Evolutionary conservation across 768 basidiomycete genomes (phyloP).

Genomic region (Lentinula sp.): DNA sequence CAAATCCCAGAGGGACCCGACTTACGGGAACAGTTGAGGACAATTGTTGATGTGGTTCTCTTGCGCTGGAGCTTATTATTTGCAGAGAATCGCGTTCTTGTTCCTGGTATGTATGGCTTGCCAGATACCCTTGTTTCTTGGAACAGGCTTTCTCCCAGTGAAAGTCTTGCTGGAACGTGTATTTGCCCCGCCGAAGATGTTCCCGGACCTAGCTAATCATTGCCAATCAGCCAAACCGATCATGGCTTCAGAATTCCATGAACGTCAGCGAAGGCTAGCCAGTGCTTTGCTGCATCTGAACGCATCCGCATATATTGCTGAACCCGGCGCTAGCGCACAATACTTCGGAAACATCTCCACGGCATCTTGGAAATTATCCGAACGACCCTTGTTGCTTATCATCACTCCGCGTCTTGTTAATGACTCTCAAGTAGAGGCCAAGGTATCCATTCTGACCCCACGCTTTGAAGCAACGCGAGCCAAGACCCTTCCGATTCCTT

Average conservation of each 20-base stretch:
- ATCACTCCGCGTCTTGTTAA: conserved; percentile 36
- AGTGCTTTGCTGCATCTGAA: conserved; percentile 39
- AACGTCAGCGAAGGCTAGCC: conserved; percentile 52
- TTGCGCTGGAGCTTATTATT: neutral
- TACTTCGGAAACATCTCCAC: conserved; percentile 72
- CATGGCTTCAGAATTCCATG: conserved; percentile 33
- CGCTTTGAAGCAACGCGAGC: conserved; percentile 74
- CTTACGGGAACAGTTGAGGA: neutral
- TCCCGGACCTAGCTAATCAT: conserved; percentile 22
- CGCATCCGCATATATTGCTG: conserved; percentile 68
- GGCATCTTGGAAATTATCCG: conserved; percentile 63
- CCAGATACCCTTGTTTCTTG: neutral
- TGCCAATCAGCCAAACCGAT: conserved; percentile 49
- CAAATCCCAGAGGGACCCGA: neutral
- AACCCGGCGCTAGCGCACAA: conserved; percentile 66
- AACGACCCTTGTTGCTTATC: conserved; percentile 71
- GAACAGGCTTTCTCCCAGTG: neutral
- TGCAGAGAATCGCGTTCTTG: neutral
- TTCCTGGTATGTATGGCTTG: neutral
- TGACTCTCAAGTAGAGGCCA: conserved; percentile 20
- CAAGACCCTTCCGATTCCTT: conserved; percentile 48
- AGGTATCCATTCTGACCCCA: conserved; percentile 65
- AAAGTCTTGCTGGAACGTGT: neutral
- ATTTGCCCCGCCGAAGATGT: neutral
- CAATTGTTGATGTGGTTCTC: neutral